Evolutionary conservation across 352 stramenopile genomes (phyloP), one percentile per base, ranked within the genome.

Genomic region (Pythium folliculosum): DNA sequence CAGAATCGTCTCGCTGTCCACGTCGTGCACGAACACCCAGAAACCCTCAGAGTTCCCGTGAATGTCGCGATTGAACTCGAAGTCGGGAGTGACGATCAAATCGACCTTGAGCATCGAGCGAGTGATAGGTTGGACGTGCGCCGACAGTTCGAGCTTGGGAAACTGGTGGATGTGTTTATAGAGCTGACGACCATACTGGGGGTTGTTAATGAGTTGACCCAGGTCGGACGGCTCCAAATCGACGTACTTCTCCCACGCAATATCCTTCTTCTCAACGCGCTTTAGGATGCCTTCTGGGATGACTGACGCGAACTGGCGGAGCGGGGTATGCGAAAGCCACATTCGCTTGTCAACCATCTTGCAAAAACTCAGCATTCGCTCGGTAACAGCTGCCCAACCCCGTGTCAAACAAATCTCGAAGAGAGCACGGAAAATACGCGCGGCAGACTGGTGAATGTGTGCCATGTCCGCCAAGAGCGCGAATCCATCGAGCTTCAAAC

Each of bases 281-380:
- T 97, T 91, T 9, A 98, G 76, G 30, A 99, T 98, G 21, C 94
- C 92, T 65, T 99, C 97, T 0, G 97, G 97, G 4, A 99, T 91
- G 9, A 62, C 71, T 19, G 86, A 76, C 0, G 84, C 85, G 65
- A 99, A 99, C 73, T 99, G 98, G 30, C 98, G 90, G 52, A 99
- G 82, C 43, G 97, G 97, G 6, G 94, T 98, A 70, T 99, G 97
- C 37, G 93, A 98, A 21, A 94, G 81, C 98, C 98, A 99, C 77
- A 99, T 97, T 32, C 96, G 90, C 71, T 98, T 94, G 60, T 99
- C 92, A n/a, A 99, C 96, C 97, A 99, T 99, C 67, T 99, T 99
- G 68, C 97, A 98, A 52, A 99, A 97, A 56, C 87, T 95, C 27
- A 99, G 82, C 66, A 97, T 97, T 32, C 97, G 89, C 68, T 99